A percentile compares a stretch with the other conserved stretches of the same genome.
Evolutionary conservation across 371 early-diverging fungal species (phyloP).

Genomic region (Lichtheimia ramosa): DNA sequence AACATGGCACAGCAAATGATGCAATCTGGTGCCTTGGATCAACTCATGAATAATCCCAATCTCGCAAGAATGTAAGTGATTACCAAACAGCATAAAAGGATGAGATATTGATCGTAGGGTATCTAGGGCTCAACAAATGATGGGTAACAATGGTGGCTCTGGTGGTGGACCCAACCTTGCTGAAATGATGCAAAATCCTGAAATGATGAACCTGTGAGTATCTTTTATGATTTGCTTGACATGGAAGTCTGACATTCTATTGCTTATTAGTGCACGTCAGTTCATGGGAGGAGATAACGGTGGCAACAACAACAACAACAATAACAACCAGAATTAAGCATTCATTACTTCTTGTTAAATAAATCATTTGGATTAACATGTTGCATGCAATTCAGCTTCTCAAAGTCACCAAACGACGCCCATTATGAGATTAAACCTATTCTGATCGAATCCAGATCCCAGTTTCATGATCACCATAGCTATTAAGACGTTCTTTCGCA

Average conservation of each 20-base stretch:
- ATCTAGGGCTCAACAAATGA: constrained; percentile 74
- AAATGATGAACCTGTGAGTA: constrained; percentile 71
- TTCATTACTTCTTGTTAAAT: too few relatives aligned
- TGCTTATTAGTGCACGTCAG: constrained; percentile 61
- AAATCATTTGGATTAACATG: too few relatives aligned
- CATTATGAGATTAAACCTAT: too few relatives aligned
- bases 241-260: neutral
- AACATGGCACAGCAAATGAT: constrained; percentile 94
- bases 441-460: too few relatives aligned
- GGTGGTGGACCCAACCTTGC: constrained; percentile 54
- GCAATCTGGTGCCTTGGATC: constrained; percentile 84
- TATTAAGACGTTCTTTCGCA: too few relatives aligned
- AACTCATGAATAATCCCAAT: constrained; percentile 89
- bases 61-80: constrained; percentile 75
- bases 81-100: neutral
- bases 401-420: too few relatives aligned
- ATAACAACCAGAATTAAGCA: neutral
- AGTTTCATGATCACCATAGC: too few relatives aligned
- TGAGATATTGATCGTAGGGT: neutral
- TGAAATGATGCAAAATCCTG: constrained; percentile 80
- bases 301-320: constrained; percentile 11
- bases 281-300: constrained; percentile 58
- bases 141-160: constrained; percentile 35
- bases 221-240: neutral
- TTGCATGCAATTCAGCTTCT: too few relatives aligned